phyloP scores from a whole-genome alignment of 2,329 filamentous ascomycete genomes.

The Teratosphaeria nubilosa region DNA sequence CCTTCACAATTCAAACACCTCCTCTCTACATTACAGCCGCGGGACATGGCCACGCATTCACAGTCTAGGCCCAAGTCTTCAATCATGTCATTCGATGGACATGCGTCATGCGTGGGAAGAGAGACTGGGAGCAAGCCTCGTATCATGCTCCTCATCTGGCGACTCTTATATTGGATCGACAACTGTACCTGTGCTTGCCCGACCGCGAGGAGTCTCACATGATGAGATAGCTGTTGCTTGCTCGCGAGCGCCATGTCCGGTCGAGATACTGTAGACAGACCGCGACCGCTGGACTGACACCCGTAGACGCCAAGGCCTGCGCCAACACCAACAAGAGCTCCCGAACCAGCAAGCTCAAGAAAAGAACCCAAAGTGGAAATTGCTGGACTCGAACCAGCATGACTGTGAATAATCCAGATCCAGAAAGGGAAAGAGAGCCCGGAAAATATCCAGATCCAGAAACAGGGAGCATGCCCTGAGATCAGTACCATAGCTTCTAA shows the following conservation, averaged over 20 bases:
- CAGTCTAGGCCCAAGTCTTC: conserved; percentile 9
- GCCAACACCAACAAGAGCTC: too few relatives aligned
- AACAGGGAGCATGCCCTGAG: neutral
- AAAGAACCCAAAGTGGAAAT: neutral
- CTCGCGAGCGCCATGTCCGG: too few relatives aligned
- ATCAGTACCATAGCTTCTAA: neutral
- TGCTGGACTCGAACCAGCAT: neutral
- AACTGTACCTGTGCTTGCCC: neutral
- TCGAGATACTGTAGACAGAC: too few relatives aligned
- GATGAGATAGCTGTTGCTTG: neutral
- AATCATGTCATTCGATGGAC: too few relatives aligned
- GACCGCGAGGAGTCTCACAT: neutral
- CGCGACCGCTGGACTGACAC: too few relatives aligned
- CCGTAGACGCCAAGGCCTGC: too few relatives aligned
- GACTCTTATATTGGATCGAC: neutral
- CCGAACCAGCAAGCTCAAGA: neutral
- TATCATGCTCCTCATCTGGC: neutral
- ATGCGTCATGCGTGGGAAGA: neutral
- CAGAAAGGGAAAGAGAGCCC: neutral
- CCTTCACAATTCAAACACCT: neutral
- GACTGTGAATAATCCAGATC: neutral
- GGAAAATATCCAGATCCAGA: neutral
- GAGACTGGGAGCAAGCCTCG: neutral
- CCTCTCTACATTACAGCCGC: conserved; percentile 17
- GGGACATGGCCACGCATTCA: conserved; percentile 25